A percentile compares a stretch with the other conserved stretches of the same genome.
Evolutionary conservation across 768 basidiomycete genomes (phyloP).

Genomic region (Suillus ampliporus): DNA sequence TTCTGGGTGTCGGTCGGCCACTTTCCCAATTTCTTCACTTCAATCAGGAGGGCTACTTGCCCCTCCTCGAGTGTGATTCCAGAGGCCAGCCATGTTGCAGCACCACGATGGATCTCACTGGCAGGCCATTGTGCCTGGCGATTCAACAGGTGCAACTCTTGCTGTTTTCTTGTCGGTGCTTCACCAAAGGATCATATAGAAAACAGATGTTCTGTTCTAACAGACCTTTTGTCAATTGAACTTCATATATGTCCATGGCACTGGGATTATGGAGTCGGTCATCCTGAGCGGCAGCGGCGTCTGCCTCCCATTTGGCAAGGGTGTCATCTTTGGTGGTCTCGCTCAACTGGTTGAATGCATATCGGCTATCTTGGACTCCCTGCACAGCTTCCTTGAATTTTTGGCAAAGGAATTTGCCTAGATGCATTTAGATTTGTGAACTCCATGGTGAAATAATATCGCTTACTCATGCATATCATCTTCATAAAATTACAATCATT

Average conservation of each 20-base stretch:
- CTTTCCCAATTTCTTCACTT: not conserved
- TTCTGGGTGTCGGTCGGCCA: not conserved
- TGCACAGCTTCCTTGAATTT: slow-evolving; percentile 5
- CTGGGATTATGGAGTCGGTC: not conserved
- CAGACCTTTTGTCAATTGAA: slow-evolving; percentile 9
- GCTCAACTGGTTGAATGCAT: not conserved
- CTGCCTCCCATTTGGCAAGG: not conserved
- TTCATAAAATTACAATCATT: slow-evolving; percentile 16
- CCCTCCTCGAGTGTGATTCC: not conserved
- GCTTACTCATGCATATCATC: slow-evolving; percentile 18
- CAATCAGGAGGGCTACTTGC: not conserved
- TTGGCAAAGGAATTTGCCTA: no score
- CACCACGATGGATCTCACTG: not conserved
- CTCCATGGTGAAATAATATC: no score
- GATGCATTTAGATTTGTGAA: not conserved
- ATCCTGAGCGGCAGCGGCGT: not conserved
- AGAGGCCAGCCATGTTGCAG: not conserved
- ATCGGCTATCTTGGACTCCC: not conserved
- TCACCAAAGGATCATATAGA: not conserved
- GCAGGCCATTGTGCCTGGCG: not conserved
- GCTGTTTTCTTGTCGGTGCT: not conserved
- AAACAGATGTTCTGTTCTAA: not conserved
- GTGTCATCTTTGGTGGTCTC: no score
- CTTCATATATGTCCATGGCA: slow-evolving; percentile 10
- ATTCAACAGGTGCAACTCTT: slow-evolving; percentile 4